Evolutionary conservation across 1,284 basidiomycete genomes (phyloP).

Genomic region (Microbotryum violaceum): DNA sequence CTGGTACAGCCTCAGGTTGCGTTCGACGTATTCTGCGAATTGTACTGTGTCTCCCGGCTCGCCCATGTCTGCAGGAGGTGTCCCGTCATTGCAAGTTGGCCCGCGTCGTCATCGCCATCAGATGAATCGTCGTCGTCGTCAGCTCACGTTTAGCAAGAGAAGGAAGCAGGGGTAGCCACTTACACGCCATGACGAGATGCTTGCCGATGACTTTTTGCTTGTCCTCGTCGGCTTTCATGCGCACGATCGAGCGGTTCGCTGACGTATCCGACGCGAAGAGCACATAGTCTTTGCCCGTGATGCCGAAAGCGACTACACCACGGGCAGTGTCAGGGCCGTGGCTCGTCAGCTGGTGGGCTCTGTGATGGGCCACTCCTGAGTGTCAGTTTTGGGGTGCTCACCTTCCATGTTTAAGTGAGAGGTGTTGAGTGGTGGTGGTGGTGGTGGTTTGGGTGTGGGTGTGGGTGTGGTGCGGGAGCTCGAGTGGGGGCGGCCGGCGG

Average conservation of each 20-base stretch:
- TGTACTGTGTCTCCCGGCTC: constrained; percentile 83
- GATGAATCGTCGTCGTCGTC: background rate
- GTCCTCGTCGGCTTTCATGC: constrained; percentile 96
- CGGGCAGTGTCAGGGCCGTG: no score
- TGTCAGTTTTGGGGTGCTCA: no score
- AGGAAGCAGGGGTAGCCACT: constrained; percentile 34
- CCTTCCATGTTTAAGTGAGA: no score
- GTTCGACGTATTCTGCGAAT: constrained; percentile 92
- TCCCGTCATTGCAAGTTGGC: background rate
- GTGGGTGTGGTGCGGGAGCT: no score
- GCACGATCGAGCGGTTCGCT: constrained; percentile 82
- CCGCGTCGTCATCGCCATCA: constrained; percentile 1
- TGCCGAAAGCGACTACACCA: constrained; percentile 29
- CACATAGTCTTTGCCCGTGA: constrained; percentile 82
- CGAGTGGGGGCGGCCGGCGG: no score
- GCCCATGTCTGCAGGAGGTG: constrained; percentile 20
- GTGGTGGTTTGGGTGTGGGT: no score
- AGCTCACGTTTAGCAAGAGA: background rate
- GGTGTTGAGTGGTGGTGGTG: no score
- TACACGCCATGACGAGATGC: constrained; percentile 89
- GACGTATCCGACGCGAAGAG: constrained; percentile 86
- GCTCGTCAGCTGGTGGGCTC: no score
- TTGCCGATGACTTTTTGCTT: constrained; percentile 89
- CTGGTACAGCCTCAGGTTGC: constrained; percentile 90
- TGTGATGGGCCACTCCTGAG: no score